Conservation (phyloP, 768 basidiomycete genomes). For the Russula dissimulans region DNA sequence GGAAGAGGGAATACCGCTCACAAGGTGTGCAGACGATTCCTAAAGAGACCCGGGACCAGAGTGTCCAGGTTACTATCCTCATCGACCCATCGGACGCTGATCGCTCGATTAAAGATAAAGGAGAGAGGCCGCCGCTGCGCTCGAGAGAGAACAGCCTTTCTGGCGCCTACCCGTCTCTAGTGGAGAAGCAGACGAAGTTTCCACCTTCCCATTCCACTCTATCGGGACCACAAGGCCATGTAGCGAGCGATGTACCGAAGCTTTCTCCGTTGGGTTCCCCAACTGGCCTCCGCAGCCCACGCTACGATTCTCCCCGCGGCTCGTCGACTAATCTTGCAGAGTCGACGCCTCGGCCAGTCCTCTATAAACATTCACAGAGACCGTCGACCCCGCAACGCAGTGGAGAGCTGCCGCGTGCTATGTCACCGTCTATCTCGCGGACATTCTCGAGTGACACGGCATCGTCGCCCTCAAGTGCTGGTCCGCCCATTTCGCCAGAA, state of each 20-base stretch:
- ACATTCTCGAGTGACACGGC: conserved; percentile 40
- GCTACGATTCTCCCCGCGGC: conserved; percentile 19
- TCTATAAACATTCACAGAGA: conserved; percentile 10
- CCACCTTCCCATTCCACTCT: background rate
- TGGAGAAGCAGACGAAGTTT: background rate
- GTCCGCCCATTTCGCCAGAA: conserved; percentile 39
- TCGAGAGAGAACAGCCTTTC: conserved; percentile 7
- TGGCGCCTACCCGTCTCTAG: background rate
- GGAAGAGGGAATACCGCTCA: conserved; percentile 48
- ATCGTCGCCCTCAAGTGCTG: conserved; percentile 47
- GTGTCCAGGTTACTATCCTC: conserved; percentile 45
- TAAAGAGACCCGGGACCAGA: conserved; percentile 43
- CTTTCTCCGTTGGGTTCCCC: conserved; percentile 27
- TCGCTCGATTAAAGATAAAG: conserved; percentile 17
- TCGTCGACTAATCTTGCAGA: conserved; percentile 19
- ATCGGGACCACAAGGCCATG: background rate
- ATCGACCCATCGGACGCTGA: conserved; percentile 16
- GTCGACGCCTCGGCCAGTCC: conserved; percentile 8
- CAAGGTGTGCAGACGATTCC: conserved; percentile 64
- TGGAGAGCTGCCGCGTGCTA: conserved; percentile 3
- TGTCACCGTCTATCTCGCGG: conserved; percentile 25
- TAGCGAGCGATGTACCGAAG: conserved; percentile 15
- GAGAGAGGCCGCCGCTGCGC: conserved; percentile 5
- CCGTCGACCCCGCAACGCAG: conserved; percentile 15
- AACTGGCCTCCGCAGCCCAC: conserved; percentile 22